Evolutionary conservation across 257 asterid species (phyloP), one percentile per base, ranked within the genome.

Genomic region (Vinca minor): DNA sequence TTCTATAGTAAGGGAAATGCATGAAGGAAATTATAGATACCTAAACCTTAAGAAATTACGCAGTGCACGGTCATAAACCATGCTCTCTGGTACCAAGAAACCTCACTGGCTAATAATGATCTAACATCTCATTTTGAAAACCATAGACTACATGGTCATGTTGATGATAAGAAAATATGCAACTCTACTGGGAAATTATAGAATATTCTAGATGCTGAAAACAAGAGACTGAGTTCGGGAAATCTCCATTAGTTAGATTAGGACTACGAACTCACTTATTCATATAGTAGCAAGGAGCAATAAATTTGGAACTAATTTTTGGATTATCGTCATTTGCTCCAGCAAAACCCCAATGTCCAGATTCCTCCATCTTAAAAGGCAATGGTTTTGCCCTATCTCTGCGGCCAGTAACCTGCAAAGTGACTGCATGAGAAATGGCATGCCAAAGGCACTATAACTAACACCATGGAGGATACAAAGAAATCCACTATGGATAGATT

Each of bases 321-420:
- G 99, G 99, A 59, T 78, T 85, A 77, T 78, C 96, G 11, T 81
- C 85, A 71, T 89, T 93, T 71, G 90, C 91, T 72, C 96, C 99
- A 14, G 87, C 70, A 71, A 87, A 93, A 59, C 99, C 99, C 95
- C 96, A 89, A 20, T 81, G 77, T 52, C 99, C 97, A 77, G 76
- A 78, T 14, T 86, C 73, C 48, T 85, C 92, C 38, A 34, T 34
- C 38, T 34, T 34, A 34, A 34, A 34, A 34, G 7, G 38, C 4
- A 34, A 34, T 7, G 38, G 38, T 3, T 34, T 34, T 34, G 38
- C 38, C 38, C 38, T 7, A 7, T 34, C 38, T 34, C 38, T 34
- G 4, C 38, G 38, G 4, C 38, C 38, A 34, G 7, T 34, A 34
- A 34, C 38, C 38, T 34, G 38, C 3, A 7, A 34, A 34, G 38